Conservation (phyloP, 208 protist species). For the Trypanosoma congolense region DNA sequence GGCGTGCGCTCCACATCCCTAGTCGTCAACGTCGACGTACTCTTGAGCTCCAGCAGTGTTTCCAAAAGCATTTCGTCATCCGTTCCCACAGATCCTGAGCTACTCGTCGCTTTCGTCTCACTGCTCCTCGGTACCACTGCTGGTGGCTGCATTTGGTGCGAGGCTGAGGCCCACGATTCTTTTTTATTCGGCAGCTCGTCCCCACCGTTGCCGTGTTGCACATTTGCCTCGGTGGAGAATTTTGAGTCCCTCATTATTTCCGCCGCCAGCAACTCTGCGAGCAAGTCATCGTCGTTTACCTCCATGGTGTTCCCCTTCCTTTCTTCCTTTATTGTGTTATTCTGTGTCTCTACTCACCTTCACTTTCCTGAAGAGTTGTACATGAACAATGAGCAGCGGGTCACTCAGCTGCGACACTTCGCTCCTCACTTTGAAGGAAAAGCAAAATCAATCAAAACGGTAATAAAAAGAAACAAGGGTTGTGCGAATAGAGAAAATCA, state of each 20-base stretch:
- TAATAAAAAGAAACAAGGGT: too few relatives aligned
- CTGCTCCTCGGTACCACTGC: too few relatives aligned
- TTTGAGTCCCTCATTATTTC: not conserved
- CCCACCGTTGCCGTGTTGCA: too few relatives aligned
- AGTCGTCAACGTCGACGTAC: not conserved
- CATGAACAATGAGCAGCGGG: too few relatives aligned
- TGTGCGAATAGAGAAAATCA: too few relatives aligned
- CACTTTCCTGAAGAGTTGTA: too few relatives aligned
- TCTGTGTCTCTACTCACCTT: not conserved
- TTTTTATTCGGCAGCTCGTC: too few relatives aligned
- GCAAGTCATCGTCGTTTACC: conserved; percentile 18
- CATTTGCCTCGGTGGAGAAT: too few relatives aligned
- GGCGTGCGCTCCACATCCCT: not conserved
- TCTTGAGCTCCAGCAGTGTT: not conserved
- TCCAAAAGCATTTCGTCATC: not conserved
- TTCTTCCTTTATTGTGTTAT: not conserved
- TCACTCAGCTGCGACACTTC: too few relatives aligned
- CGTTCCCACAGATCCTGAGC: not conserved
- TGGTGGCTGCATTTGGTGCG: too few relatives aligned
- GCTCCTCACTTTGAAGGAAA: too few relatives aligned
- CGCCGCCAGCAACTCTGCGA: conserved; percentile 15
- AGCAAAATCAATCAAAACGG: conserved; percentile 5
- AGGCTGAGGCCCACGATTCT: too few relatives aligned
- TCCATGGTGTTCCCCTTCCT: conserved; percentile 10
- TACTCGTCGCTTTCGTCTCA: not conserved